These are phyloP conservation scores for Apiospora arundinis DNA, from an alignment of 2,329 filamentous ascomycete genomes.

Conservation along the genomic window DNA sequence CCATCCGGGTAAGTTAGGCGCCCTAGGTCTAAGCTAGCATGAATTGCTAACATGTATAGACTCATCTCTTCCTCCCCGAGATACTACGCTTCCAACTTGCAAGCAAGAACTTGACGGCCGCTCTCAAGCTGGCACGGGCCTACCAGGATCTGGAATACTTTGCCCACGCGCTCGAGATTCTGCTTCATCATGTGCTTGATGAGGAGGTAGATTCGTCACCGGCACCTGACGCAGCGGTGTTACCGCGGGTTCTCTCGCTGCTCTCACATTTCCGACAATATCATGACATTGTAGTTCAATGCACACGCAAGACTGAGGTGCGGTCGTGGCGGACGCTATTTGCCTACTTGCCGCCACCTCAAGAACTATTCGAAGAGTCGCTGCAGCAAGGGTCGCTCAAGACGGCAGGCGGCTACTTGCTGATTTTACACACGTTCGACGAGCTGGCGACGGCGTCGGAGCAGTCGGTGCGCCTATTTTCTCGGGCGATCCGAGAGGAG, in stretches of 20 bases:
- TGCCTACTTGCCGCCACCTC: conserved; percentile 85
- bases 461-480: conserved; percentile 81
- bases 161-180: conserved; percentile 87
- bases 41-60: conserved; percentile 57
- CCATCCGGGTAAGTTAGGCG: conserved; percentile 73
- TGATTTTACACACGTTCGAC: conserved; percentile 86
- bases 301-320: conserved; percentile 95
- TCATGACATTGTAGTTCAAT: conserved; percentile 94
- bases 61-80: conserved; percentile 90
- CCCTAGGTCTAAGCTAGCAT: not conserved
- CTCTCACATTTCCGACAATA: conserved; percentile 82
- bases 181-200: conserved; percentile 91
- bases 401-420: conserved; percentile 94
- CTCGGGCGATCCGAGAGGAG: conserved; percentile 78
- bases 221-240: conserved; percentile 65
- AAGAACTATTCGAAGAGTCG: conserved; percentile 92
- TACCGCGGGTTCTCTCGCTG: conserved; percentile 68
- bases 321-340: conserved; percentile 96
- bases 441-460: conserved; percentile 73
- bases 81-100: conserved; percentile 81
- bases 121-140: conserved; percentile 80
- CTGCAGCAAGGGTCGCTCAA: conserved; percentile 85
- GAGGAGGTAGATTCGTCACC: conserved; percentile 84
- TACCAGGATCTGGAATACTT: conserved; percentile 92
- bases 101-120: conserved; percentile 78